These are phyloP conservation scores for Tubosaeta sp. DNA, from an alignment of 768 basidiomycete species.

Conservation along the genomic window DNA sequence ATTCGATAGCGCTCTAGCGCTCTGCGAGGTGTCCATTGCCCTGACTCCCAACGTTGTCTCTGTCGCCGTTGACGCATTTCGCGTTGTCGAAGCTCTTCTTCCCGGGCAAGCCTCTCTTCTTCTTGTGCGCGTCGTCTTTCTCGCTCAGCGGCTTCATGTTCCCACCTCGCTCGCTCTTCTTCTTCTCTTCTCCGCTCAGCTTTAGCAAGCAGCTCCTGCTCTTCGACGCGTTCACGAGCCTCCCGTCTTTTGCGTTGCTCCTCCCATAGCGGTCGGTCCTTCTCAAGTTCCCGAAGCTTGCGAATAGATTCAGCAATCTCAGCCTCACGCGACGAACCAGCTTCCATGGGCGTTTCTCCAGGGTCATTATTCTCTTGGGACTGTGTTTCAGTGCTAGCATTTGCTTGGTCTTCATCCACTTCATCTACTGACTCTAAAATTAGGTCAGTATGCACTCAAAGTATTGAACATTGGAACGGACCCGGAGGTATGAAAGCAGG, in stretches of 20 bases:
- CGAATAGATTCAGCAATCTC: slow-evolving; percentile 60
- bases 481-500: slow-evolving; percentile 17
- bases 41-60: slow-evolving; percentile 51
- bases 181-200: slow-evolving; percentile 34
- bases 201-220: slow-evolving; percentile 36
- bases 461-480: slow-evolving; percentile 4
- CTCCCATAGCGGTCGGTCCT: slow-evolving; percentile 61
- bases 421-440: slow-evolving; percentile 7
- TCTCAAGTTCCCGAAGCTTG: slow-evolving; percentile 65
- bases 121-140: slow-evolving; percentile 21
- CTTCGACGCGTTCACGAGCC: slow-evolving; percentile 40
- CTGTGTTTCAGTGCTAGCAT: slow-evolving; percentile 1
- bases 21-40: slow-evolving; percentile 58
- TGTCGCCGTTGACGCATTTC: slow-evolving; percentile 43
- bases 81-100: slow-evolving; percentile 36
- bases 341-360: slow-evolving; percentile 17
- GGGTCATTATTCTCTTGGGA: not conserved
- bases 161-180: slow-evolving; percentile 19
- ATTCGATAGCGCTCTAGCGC: slow-evolving; percentile 68
- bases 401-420: slow-evolving; percentile 12
- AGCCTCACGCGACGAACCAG: slow-evolving; percentile 37
- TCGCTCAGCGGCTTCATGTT: slow-evolving; percentile 26
- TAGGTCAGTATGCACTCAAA: slow-evolving; percentile 3
- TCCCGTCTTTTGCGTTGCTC: slow-evolving; percentile 44
- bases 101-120: slow-evolving; percentile 28